phyloP scores from a whole-genome alignment of 192 early-diverging fungal genomes.

The Coemansia sp. region DNA sequence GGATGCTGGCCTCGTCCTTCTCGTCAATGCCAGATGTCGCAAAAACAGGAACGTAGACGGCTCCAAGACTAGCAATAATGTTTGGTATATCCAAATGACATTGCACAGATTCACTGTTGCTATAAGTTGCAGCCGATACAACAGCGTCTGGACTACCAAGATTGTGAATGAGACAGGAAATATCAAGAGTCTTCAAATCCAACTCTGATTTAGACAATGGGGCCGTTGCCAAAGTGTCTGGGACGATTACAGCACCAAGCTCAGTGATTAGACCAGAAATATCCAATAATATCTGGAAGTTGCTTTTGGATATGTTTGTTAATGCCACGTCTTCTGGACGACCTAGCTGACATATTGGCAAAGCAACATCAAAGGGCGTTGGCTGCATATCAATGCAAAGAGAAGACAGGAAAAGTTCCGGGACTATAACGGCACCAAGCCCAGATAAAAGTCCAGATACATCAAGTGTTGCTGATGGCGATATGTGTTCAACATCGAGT shows the following conservation, averaged over 20 bases:
- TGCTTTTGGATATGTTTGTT: neutral
- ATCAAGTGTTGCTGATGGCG: neutral
- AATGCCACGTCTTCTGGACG: neutral
- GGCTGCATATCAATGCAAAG: neutral
- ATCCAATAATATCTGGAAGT: neutral
- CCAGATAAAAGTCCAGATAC: constrained; percentile 6
- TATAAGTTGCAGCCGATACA: neutral
- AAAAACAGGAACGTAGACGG: constrained; percentile 29
- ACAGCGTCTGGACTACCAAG: neutral
- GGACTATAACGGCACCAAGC: constrained; percentile 9
- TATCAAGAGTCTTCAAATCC: neutral
- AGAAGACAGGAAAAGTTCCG: neutral
- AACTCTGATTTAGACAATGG: neutral
- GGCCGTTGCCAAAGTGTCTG: neutral
- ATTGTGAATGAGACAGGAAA: neutral
- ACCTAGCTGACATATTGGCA: constrained; percentile 3
- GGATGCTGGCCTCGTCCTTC: constrained; percentile 18
- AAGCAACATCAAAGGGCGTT: neutral
- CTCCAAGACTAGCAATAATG: constrained; percentile 37
- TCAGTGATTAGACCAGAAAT: constrained; percentile 3
- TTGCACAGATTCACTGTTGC: neutral
- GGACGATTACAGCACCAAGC: neutral
- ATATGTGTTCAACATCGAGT: neutral
- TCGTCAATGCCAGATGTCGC: constrained; percentile 12
- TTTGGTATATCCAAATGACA: constrained; percentile 17